These are phyloP conservation scores for Cercophora samala DNA, from an alignment of 495 filamentous ascomycete genomes.

Conservation along the genomic window DNA sequence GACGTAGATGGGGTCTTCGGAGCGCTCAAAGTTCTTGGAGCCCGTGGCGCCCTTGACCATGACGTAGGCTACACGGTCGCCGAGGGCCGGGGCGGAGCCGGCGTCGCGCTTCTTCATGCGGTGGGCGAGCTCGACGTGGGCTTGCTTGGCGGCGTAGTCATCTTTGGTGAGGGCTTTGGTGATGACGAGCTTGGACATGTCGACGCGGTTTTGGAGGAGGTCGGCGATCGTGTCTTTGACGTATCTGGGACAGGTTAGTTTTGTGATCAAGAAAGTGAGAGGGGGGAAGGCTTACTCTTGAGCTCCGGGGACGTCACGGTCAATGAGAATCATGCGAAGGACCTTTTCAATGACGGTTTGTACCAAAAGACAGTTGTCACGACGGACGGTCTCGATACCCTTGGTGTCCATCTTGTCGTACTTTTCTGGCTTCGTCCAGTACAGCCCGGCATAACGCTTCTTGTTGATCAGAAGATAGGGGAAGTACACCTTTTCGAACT, in stretches of 20 bases:
- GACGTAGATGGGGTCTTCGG: constrained; percentile 94
- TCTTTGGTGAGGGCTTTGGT: constrained; percentile 92
- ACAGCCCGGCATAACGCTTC: constrained; percentile 95
- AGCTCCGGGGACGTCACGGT: constrained; percentile 80
- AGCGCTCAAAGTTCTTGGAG: constrained; percentile 90
- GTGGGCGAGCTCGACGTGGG: constrained; percentile 88
- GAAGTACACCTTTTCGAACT: constrained; percentile 99
- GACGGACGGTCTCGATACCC: constrained; percentile 94
- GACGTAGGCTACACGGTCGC: constrained; percentile 96
- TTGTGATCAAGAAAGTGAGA: not conserved
- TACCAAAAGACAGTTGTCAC: constrained; percentile 94
- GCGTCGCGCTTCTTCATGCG: constrained; percentile 96
- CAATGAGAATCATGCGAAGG: constrained; percentile 90
- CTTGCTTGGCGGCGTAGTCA: constrained; percentile 81
- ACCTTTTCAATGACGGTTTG: constrained; percentile 98
- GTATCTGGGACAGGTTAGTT: constrained; percentile 56
- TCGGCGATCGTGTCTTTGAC: constrained; percentile 96
- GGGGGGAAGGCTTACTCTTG: constrained; percentile 69
- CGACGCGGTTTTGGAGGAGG: constrained; percentile 93
- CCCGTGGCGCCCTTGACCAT: constrained; percentile 89
- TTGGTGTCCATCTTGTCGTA: constrained; percentile 99
- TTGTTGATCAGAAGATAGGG: constrained; percentile 99
- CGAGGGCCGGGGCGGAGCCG: constrained; percentile 89
- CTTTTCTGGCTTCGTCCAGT: constrained; percentile 93
- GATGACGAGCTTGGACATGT: constrained; percentile 99